These are phyloP conservation scores for Vigna mungo DNA, from an alignment of 306 rosid genomes.

Conservation along the genomic window DNA sequence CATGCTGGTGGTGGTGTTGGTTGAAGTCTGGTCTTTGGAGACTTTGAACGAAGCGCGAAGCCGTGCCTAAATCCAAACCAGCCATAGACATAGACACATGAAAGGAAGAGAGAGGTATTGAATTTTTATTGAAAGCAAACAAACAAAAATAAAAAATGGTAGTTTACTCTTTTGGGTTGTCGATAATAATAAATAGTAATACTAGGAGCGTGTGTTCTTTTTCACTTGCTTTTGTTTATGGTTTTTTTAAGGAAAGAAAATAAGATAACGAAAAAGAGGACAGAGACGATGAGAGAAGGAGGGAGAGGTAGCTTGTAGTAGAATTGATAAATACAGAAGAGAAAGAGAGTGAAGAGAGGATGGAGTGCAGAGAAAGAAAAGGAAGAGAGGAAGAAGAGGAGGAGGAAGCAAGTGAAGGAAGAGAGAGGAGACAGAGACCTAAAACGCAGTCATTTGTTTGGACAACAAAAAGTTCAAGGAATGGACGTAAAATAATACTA, in stretches of 20 bases:
- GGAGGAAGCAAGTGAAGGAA: background rate
- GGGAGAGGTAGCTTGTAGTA: background rate
- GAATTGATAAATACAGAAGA: constrained; percentile 35
- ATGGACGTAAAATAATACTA: constrained; percentile 52
- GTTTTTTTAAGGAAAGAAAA: constrained; percentile 55
- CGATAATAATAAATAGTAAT: constrained; percentile 32
- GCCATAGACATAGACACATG: constrained; percentile 86
- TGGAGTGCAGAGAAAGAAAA: constrained; percentile 64
- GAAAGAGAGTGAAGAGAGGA: constrained; percentile 34
- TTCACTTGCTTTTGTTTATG: constrained; percentile 50
- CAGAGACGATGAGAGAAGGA: background rate
- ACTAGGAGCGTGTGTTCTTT: constrained; percentile 34
- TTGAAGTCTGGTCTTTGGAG: constrained; percentile 70
- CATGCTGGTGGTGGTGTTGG: constrained; percentile 47
- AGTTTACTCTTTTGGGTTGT: constrained; percentile 19
- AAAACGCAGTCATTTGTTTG: constrained; percentile 63
- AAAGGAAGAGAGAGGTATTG: constrained; percentile 48
- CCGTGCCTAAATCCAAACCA: constrained; percentile 86
- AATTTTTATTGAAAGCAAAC: too few relatives aligned
- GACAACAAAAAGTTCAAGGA: constrained; percentile 28
- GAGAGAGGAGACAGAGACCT: constrained; percentile 47
- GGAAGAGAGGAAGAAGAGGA: background rate
- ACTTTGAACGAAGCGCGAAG: constrained; percentile 71
- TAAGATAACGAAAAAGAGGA: background rate
- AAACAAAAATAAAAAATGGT: constrained; percentile 19